Percentiles rank a stretch among this genome's conserved stretches.
Evolutionary conservation across 2,329 filamentous ascomycete genomes (phyloP).

Genomic region (Gremmenia infestans): DNA sequence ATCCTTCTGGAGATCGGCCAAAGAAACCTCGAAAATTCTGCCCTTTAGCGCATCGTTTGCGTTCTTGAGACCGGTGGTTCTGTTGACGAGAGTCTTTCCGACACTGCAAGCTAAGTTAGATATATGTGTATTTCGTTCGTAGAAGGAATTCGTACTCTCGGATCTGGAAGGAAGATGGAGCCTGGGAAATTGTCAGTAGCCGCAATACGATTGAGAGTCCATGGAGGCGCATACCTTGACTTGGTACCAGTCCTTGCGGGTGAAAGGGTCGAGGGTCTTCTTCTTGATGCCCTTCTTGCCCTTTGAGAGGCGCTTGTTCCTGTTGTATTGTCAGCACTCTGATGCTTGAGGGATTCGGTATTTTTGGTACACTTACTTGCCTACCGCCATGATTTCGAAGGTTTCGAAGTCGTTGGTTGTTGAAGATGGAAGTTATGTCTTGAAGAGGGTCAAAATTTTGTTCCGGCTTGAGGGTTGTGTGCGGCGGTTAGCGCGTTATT

Average conservation of each 20-base stretch:
- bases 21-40: slow-evolving; percentile 96
- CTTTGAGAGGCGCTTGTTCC: slow-evolving; percentile 99
- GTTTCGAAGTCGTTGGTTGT: slow-evolving; percentile 29
- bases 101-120: slow-evolving; percentile 61
- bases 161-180: slow-evolving; percentile 90
- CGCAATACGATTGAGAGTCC: background rate
- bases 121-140: slow-evolving; percentile 13
- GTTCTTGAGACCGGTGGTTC: slow-evolving; percentile 99
- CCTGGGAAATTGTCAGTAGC: slow-evolving; percentile 46
- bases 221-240: slow-evolving; percentile 65
- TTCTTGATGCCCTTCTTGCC: slow-evolving; percentile 99
- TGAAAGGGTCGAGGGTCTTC: slow-evolving; percentile 95
- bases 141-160: slow-evolving; percentile 65
- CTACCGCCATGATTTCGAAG: slow-evolving; percentile 75
- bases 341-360: background rate
- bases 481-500: background rate
- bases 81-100: slow-evolving; percentile 99
- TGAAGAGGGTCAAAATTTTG: slow-evolving; percentile 2
- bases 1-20: slow-evolving; percentile 98
- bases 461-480: slow-evolving; percentile 6
- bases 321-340: slow-evolving; percentile 36
- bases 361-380: slow-evolving; percentile 48
- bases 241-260: slow-evolving; percentile 98
- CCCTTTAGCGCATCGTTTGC: slow-evolving; percentile 99
- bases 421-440: slow-evolving; percentile 12